Evolutionary conservation across 106 monocot genomes (phyloP), one percentile per base, ranked within the genome.

Genomic region (Platanthera guangdongensis): DNA sequence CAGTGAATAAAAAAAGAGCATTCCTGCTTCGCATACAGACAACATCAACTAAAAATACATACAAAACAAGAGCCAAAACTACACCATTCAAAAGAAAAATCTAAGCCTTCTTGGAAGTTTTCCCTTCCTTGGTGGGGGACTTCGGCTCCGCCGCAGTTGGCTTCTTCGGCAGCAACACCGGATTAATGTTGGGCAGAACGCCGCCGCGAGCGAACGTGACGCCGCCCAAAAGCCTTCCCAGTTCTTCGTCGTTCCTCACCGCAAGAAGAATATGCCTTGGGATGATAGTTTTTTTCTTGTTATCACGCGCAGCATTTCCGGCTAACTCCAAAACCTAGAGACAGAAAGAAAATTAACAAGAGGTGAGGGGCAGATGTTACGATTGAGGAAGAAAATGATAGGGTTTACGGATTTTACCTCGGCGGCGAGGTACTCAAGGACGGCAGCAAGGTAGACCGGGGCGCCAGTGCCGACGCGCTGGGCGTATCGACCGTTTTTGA

Each of bases 351-450:
- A 18, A 51, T 28, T 14, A 52, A 14, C 32, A 4, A 71, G 65
- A 74, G 39, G 81, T 47, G 53, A 82, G 78, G 50, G 75, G 79
- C 30, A 89, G 30, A 30, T 19, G 6, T 14, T 4, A 19, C 2
- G 7, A 65, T 14, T 15, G 9, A n/a, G 10, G 22, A 5, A 5
- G 21, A 25, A 78, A 52, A 16, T 7, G 7, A 51, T 28, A 51
- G 16, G 30, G 53, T 21, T 50, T 50, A 18, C 5, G 6, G 59
- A 70, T 16, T 8, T 69, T 68, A 86, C 87, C 85, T 90, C 90
- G 25, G 90, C 90, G 6, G 90, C 84, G 18, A 90, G 85, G 59
- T 90, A 90, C 71, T 90, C 90, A 13, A 89, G 86, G 32, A 89
- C 89, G 68, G 89, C 86, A 48, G 90, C 80, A 49, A 90, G 90